Evolutionary conservation across 116 monocot genomes (phyloP).

Genomic region (Dioscorea cayenensis): DNA sequence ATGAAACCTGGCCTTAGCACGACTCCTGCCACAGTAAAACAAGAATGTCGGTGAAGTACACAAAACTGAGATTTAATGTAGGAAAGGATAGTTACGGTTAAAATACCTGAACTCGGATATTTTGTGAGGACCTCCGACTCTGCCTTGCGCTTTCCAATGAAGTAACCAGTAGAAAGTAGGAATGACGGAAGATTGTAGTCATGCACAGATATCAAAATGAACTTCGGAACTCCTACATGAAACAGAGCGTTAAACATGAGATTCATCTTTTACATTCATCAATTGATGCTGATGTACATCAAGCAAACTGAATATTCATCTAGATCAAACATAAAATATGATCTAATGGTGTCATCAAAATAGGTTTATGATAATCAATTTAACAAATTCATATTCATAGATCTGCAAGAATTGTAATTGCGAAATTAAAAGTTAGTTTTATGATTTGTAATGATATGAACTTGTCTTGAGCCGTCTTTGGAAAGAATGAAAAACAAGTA

Average conservation of each 20-base stretch:
- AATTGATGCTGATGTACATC: no score
- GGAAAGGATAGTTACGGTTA: slow-evolving; percentile 24
- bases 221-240: slow-evolving; percentile 80
- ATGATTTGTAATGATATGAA: no score
- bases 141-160: slow-evolving; percentile 93
- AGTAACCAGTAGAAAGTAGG: slow-evolving; percentile 70
- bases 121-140: slow-evolving; percentile 92
- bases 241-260: not conserved
- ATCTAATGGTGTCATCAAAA: no score
- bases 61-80: not conserved
- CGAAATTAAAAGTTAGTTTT: no score
- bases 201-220: slow-evolving; percentile 93
- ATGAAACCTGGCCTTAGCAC: slow-evolving; percentile 87
- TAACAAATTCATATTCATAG: no score
- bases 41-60: not conserved
- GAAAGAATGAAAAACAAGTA: no score
- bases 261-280: no score
- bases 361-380: no score
- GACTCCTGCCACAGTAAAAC: slow-evolving; percentile 38
- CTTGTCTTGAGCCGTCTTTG: no score
- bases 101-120: slow-evolving; percentile 72
- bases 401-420: no score
- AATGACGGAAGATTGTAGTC: slow-evolving; percentile 92
- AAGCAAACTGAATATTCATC: no score
- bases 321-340: no score